phyloP scores from a whole-genome alignment of 371 early-diverging fungal species.

The Syncephalastrum contaminatum region DNA sequence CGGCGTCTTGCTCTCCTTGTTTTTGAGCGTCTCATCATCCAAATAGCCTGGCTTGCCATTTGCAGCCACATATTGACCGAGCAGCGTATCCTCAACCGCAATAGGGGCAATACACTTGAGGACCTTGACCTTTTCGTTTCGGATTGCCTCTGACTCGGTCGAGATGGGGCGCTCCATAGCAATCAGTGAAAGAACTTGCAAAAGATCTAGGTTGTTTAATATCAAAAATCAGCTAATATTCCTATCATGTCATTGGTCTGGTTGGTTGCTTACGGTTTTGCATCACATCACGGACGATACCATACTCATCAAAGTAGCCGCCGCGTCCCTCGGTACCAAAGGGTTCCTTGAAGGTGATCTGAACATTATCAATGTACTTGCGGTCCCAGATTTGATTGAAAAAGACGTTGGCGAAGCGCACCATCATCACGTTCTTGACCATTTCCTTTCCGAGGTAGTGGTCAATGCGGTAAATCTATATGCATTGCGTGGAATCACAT shows the following conservation, averaged over 20 bases:
- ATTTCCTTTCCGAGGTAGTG: slow-evolving; percentile 99
- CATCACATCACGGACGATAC: slow-evolving; percentile 99
- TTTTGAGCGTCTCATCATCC: slow-evolving; percentile 82
- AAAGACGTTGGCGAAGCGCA: slow-evolving; percentile 94
- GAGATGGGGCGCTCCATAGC: slow-evolving; percentile 92
- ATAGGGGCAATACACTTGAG: slow-evolving; percentile 83
- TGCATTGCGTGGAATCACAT: neutral
- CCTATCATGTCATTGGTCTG: neutral
- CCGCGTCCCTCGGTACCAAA: slow-evolving; percentile 99
- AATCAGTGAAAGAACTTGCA: slow-evolving; percentile 88
- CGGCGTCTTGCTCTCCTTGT: slow-evolving; percentile 67
- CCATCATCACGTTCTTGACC: slow-evolving; percentile 96
- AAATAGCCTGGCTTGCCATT: slow-evolving; percentile 83
- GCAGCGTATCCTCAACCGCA: slow-evolving; percentile 68
- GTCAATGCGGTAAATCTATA: slow-evolving; percentile 94
- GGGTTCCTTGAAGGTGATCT: slow-evolving; percentile 98
- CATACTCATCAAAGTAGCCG: slow-evolving; percentile 99
- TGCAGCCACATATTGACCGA: slow-evolving; percentile 86
- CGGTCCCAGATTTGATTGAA: slow-evolving; percentile 94
- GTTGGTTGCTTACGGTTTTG: slow-evolving; percentile 80
- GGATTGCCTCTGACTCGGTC: slow-evolving; percentile 85
- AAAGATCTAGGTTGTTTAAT: slow-evolving; percentile 51
- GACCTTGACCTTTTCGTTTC: slow-evolving; percentile 92
- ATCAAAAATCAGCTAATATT: neutral
- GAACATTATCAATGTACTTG: slow-evolving; percentile 87